Conservation (phyloP, 2,329 filamentous ascomycete species). For the Aspergillus sp. region DNA sequence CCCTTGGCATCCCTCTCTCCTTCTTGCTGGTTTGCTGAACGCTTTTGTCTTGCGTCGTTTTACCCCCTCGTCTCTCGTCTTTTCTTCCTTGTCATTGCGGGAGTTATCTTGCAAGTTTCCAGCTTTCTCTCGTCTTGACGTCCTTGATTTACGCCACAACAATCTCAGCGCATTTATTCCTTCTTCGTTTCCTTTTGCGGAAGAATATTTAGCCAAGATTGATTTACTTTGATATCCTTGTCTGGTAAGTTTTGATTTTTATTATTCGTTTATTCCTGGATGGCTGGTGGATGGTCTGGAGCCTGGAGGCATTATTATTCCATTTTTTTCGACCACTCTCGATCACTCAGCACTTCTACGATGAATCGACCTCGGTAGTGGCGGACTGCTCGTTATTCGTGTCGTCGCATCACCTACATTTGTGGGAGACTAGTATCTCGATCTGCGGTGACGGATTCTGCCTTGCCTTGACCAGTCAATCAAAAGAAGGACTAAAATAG, state of each 20-base stretch:
- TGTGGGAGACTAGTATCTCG: background rate
- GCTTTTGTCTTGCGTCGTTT: constrained; percentile 13
- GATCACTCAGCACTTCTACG: no score
- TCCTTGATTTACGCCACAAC: constrained; percentile 12
- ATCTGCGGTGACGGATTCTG: background rate
- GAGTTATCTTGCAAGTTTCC: constrained; percentile 19
- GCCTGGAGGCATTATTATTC: background rate
- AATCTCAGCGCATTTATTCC: constrained; percentile 7
- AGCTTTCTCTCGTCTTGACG: constrained; percentile 11
- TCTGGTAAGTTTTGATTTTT: constrained; percentile 12
- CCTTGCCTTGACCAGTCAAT: constrained; percentile 1
- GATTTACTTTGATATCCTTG: constrained; percentile 12
- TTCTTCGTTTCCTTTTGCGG: no score
- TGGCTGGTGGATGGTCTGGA: background rate
- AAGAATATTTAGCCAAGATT: constrained; percentile 2
- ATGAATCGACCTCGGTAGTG: no score
- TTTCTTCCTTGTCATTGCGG: constrained; percentile 16
- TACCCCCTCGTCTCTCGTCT: constrained; percentile 3
- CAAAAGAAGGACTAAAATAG: background rate
- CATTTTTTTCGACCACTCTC: background rate
- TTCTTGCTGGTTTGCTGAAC: constrained; percentile 17
- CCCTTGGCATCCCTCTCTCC: constrained; percentile 13
- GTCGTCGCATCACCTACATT: background rate
- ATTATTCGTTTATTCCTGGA: background rate
- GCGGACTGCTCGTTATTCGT: no score